Conservation (phyloP, 1,284 basidiomycete species). For the Cryptococcus floricola region DNA sequence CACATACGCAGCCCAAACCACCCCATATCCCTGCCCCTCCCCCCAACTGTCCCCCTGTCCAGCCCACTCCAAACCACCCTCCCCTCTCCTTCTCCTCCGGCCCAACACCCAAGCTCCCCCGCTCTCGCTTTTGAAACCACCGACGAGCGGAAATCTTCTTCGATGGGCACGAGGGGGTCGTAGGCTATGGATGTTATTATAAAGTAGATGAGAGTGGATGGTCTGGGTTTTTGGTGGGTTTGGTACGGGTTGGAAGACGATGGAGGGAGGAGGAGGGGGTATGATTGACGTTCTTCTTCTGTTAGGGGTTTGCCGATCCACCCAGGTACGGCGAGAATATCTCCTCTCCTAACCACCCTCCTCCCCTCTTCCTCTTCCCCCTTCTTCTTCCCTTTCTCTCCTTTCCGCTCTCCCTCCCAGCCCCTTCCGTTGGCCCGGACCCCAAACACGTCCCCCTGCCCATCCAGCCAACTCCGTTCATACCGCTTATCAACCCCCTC, state of each 20-base stretch:
- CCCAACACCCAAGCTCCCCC: conserved; percentile 79
- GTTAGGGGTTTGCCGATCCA: conserved; percentile 55
- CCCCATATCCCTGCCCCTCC: conserved; percentile 20
- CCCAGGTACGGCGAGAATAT: conserved; percentile 71
- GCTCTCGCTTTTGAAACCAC: conserved; percentile 43
- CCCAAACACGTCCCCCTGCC: conserved; percentile 65
- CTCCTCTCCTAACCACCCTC: conserved; percentile 67
- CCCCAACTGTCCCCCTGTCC: conserved; percentile 30
- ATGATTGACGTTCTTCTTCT: conserved; percentile 32
- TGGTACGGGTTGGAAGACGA: conserved; percentile 1
- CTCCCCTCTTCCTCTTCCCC: conserved; percentile 39
- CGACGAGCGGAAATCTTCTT: conserved; percentile 50
- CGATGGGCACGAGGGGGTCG: conserved; percentile 50
- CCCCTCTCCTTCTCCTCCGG: conserved; percentile 59
- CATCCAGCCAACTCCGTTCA: conserved; percentile 65
- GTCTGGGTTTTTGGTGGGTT: background rate
- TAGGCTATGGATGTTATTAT: conserved; percentile 72
- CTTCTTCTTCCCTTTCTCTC: conserved; percentile 1
- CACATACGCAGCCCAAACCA: conserved; percentile 37
- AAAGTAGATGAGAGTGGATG: conserved; percentile 61
- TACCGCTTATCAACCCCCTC: conserved; percentile 69
- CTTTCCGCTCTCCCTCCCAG: background rate
- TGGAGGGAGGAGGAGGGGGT: background rate
- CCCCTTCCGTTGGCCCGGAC: background rate
- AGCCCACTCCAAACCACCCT: conserved; percentile 54